Percentiles rank a stretch among this genome's conserved stretches.
Conservation (phyloP, 169 alveolate genomes). For the Plasmodium coatneyi region DNA sequence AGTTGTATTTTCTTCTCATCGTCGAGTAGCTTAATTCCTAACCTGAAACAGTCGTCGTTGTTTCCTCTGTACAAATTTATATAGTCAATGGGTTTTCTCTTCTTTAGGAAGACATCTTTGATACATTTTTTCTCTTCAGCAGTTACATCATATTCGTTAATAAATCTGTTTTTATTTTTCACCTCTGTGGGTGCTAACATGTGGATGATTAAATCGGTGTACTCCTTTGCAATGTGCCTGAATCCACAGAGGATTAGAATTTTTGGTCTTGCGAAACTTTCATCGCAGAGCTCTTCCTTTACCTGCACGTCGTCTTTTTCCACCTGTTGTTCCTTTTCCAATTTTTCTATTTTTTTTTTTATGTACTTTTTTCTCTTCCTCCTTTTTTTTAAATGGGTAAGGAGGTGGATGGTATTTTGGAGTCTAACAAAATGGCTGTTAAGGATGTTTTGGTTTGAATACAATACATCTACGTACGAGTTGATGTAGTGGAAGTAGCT, state of each 20-base stretch:
- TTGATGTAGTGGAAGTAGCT: constrained; percentile 75
- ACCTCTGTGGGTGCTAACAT: constrained; percentile 62
- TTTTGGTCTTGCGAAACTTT: constrained; percentile 78
- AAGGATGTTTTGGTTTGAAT: constrained; percentile 45
- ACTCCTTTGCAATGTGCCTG: constrained; percentile 73
- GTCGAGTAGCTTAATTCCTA: constrained; percentile 86
- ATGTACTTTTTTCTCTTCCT: constrained; percentile 59
- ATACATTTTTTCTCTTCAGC: constrained; percentile 77
- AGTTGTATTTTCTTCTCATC: constrained; percentile 82
- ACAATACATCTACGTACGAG: constrained; percentile 77
- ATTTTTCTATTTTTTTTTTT: constrained; percentile 56
- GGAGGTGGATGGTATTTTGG: constrained; percentile 20
- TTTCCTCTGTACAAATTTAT: constrained; percentile 84
- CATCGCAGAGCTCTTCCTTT: constrained; percentile 76
- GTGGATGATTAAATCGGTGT: constrained; percentile 66
- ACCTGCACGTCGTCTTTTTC: constrained; percentile 29
- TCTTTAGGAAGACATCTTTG: constrained; percentile 69
- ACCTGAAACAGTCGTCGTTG: constrained; percentile 89
- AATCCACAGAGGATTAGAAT: constrained; percentile 76
- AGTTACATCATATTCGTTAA: constrained; percentile 79
- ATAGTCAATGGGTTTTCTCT: constrained; percentile 79
- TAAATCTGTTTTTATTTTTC: constrained; percentile 80
- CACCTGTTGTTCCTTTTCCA: constrained; percentile 42
- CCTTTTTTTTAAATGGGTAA: constrained; percentile 56
- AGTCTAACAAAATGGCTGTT: constrained; percentile 50